Percentiles rank a stretch among this genome's conserved stretches.
phyloP scores from a whole-genome alignment of 208 protist species.

The Wallacemonas sp. region DNA sequence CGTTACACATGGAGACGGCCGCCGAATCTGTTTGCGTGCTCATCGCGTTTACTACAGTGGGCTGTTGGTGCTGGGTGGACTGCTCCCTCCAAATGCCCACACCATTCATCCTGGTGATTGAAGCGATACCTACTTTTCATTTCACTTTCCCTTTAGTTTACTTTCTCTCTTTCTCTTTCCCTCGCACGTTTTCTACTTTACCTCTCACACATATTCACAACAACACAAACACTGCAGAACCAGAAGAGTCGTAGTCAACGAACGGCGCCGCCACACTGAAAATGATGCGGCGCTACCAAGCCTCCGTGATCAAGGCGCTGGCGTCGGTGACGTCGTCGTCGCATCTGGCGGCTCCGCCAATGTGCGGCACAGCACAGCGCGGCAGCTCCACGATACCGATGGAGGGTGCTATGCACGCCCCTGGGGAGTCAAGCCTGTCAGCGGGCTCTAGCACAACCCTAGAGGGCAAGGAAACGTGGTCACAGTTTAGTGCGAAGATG shows the following conservation, averaged over 20 bases:
- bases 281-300: constrained; percentile 14
- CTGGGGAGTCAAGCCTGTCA: constrained; percentile 59
- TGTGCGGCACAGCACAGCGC: background rate
- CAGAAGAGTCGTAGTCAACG: background rate
- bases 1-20: too few relatives aligned
- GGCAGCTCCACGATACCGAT: constrained; percentile 17
- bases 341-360: background rate
- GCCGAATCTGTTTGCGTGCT: too few relatives aligned
- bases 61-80: too few relatives aligned
- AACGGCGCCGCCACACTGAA: background rate
- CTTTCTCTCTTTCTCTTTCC: constrained; percentile 5
- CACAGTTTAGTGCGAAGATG: constrained; percentile 84
- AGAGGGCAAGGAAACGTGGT: constrained; percentile 83
- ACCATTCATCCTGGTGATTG: background rate
- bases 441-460: constrained; percentile 54
- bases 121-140: background rate
- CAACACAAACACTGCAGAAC: background rate
- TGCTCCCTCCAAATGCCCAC: background rate
- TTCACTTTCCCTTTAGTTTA: too few relatives aligned
- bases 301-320: constrained; percentile 7
- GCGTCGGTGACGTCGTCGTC: background rate
- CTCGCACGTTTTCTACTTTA: too few relatives aligned
- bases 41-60: too few relatives aligned
- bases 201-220: constrained; percentile 5
- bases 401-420: constrained; percentile 70